These are phyloP conservation scores for Diaporthe amygdali DNA, from an alignment of 2,329 filamentous ascomycete species.

Conservation along the genomic window DNA sequence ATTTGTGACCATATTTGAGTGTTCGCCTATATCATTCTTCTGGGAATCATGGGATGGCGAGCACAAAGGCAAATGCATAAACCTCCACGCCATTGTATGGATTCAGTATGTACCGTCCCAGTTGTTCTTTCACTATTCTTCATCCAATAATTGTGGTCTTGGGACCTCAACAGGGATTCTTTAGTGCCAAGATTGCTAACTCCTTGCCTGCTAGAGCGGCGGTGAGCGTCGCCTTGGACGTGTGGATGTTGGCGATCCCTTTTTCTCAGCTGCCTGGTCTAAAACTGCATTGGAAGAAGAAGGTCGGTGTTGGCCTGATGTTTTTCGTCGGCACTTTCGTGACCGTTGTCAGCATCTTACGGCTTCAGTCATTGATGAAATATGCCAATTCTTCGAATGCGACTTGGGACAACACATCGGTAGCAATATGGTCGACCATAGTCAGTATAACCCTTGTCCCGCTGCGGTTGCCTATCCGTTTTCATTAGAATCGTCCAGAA, in stretches of 20 bases:
- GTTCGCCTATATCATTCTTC: conserved; percentile 43
- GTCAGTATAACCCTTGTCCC: no score
- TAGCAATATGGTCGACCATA: conserved; percentile 40
- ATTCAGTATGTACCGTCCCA: neutral
- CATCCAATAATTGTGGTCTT: no score
- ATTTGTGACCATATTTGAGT: conserved; percentile 42
- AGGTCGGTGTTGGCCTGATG: conserved; percentile 47
- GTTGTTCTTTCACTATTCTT: no score
- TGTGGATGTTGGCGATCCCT: conserved; percentile 48
- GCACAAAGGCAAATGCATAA: conserved; percentile 44
- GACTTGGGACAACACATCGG: conserved; percentile 35
- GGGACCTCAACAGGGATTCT: no score
- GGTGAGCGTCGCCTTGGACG: conserved; percentile 47
- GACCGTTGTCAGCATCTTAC: conserved; percentile 39
- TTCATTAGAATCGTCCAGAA: no score
- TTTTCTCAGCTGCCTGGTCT: conserved; percentile 43
- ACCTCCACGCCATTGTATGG: conserved; percentile 46
- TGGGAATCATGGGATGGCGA: conserved; percentile 49
- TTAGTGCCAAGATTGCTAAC: neutral
- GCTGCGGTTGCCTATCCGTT: no score
- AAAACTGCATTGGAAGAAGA: conserved; percentile 45
- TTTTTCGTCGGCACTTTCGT: conserved; percentile 48
- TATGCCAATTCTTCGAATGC: conserved; percentile 36
- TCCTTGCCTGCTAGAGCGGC: conserved; percentile 38
- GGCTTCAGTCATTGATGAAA: conserved; percentile 34